Evolutionary conservation across 805 yeast species (phyloP), one percentile per base, ranked within the genome.

Genomic region (Brettanomyces nanus): DNA sequence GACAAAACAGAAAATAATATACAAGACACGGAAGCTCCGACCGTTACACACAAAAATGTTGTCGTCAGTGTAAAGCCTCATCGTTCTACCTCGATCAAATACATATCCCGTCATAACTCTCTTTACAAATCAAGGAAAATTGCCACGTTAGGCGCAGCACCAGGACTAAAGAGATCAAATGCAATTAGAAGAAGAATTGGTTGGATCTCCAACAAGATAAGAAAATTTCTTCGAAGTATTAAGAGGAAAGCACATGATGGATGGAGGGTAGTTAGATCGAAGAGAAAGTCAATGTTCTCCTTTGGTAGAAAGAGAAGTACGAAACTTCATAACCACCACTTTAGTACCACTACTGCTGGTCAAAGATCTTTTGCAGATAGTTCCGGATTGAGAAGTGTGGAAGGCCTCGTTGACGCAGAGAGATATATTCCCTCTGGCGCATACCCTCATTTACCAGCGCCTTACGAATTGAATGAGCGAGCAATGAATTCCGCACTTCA

Each of bases 111-210:
- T n/a, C n/a, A n/a, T n/a, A n/a, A n/a, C n/a, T n/a, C n/a, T n/a
- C n/a, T n/a, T n/a, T n/a, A n/a, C n/a, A n/a, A n/a, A n/a, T n/a
- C n/a, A n/a, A n/a, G n/a, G n/a, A n/a, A n/a, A n/a, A n/a, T n/a
- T n/a, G 26, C 26, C 11, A 23, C 26, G 10, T 9, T 23, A 9
- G 26, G 17, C 10, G 34, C 34, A 6, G 26, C 34, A n/a, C 26
- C 34, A 19, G 22, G 19, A 19, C 26, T 59, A 15, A 52, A 46
- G 30, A 44, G 64, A 34, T 46, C 58, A 1, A 56, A 56, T 35
- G 64, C 64, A 7, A 49, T 51, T n/a, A 51, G 48, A 35, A 44
- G 63, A 28, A 59, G 53, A 34, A 34, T 44, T 2, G 59, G 60
- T 3, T 54, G 62, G 56, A 33, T 59, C 14, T 14, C 37, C 9